phyloP scores from a whole-genome alignment of 345 rosid species.

The Boechera stricta region DNA sequence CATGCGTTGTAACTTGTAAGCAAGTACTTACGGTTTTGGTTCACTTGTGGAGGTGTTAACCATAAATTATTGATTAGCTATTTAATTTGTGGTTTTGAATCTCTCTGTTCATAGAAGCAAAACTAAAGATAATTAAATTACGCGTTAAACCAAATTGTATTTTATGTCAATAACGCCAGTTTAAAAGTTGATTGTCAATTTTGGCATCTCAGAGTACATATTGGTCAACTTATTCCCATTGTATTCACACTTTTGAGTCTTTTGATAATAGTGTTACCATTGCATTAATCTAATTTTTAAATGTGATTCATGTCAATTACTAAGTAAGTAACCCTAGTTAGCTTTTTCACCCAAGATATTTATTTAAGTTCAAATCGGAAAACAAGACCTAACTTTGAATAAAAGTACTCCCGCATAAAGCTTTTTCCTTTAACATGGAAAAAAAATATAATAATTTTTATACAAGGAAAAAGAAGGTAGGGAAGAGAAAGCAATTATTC shows the following conservation, averaged over 20 bases:
- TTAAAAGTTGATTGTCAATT: background rate
- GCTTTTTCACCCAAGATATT: constrained; percentile 3
- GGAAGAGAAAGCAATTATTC: constrained; percentile 42
- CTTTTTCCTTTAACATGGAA: constrained; percentile 5
- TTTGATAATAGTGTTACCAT: constrained; percentile 15
- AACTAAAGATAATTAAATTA: background rate
- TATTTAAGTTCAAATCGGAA: constrained; percentile 29
- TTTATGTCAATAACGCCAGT: background rate
- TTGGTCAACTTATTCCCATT: background rate
- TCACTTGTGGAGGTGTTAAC: constrained; percentile 28
- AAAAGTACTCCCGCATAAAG: constrained; percentile 27
- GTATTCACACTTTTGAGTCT: constrained; percentile 21
- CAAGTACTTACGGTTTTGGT: constrained; percentile 18
- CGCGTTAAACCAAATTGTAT: background rate
- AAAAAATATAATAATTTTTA: constrained; percentile 8
- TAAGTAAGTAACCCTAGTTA: background rate
- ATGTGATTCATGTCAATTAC: background rate
- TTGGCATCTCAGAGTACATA: background rate
- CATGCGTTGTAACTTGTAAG: constrained; percentile 37
- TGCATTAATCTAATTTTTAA: background rate
- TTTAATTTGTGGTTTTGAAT: constrained; percentile 30
- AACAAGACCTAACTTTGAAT: constrained; percentile 36
- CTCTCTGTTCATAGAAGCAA: background rate
- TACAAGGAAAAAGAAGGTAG: background rate
- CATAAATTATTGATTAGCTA: constrained; percentile 26